These are phyloP conservation scores for Calycina herbarum DNA, from an alignment of 2,329 filamentous ascomycete species.

Conservation along the genomic window DNA sequence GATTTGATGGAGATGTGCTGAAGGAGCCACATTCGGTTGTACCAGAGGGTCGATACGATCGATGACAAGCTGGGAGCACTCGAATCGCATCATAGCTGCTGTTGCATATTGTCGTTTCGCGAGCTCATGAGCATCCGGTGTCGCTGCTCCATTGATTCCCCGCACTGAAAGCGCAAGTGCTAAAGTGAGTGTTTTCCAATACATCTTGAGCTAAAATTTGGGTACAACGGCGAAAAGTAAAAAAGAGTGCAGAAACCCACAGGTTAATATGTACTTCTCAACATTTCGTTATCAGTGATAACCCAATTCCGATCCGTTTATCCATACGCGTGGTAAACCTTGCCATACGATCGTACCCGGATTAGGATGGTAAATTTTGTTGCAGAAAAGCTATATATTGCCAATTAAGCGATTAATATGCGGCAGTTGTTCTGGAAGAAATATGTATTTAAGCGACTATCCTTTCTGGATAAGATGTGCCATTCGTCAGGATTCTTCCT, in stretches of 20 bases:
- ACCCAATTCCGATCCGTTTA: background rate
- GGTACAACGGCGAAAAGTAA: background rate
- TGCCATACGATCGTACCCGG: background rate
- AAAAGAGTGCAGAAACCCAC: background rate
- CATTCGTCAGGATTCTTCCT: background rate
- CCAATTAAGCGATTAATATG: background rate
- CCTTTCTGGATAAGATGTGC: background rate
- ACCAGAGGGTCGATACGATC: constrained; percentile 18
- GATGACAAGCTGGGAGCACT: constrained; percentile 16
- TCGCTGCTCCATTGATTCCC: constrained; percentile 6
- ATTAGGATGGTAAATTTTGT: background rate
- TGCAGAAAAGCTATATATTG: background rate
- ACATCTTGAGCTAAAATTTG: constrained; percentile 1
- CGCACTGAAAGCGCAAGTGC: constrained; percentile 5
- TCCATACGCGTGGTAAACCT: background rate
- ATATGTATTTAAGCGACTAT: background rate
- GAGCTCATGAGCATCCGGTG: constrained; percentile 11
- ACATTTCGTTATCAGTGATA: background rate
- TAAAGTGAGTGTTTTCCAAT: constrained; percentile 5
- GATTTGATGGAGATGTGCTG: constrained; percentile 16
- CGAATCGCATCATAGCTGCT: constrained; percentile 18
- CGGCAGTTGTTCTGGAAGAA: background rate
- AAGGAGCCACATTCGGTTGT: constrained; percentile 7
- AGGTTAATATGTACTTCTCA: background rate
- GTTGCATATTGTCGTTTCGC: constrained; percentile 10